Base-by-base conservation (phyloP, 768 basidiomycete genomes). In the Boletus eberwhitei region DNA sequence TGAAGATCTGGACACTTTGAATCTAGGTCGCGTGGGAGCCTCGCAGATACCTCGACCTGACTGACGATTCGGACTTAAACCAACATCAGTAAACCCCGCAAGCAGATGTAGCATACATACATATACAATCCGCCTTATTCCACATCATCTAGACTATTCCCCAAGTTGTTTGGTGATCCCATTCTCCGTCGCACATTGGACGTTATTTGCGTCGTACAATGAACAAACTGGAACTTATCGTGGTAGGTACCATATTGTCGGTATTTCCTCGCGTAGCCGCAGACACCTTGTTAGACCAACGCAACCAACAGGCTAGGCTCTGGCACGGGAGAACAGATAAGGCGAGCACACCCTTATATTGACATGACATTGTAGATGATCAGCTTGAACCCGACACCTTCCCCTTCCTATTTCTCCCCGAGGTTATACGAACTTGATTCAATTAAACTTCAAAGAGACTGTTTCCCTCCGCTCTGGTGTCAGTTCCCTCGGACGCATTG, bases 1-100 rank as follows among this genome's bases (percentile, higher is more conserved):
- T 96, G 60, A 97, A 95, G 75, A 86, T 96, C 59, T 98, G 95
- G 95, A 92, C 93, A 44, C 74, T 98, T 70, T 98, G 79, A 77
- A 36, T 22, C 11, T 48, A 51, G 55, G 52, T 59, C 52, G 32
- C 29, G 14, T 39, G 42, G 42, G 29, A 34, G 19, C 22, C 40
- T 56, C 22, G 44, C 8, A 31, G 57, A 62, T 65, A 63, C 58
- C 63, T 26, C n/a, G 48, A 57, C 14, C 26, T 41, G 32, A 49
- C 45, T 44, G 49, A 57, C 54, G 38, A 60, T 54, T 54, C 13
- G 57, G 56, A 59, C 50, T 38, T 58, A 52, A 53, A 59, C 40
- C 53, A 57, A 52, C 62, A 64, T 64, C 55, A 51, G 52, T 59
- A 54, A 53, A 55, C 53, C 54, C 54, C 46, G 29, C 55, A 59